Conservation (phyloP, 345 rosid species). For the Murraya paniculata region DNA sequence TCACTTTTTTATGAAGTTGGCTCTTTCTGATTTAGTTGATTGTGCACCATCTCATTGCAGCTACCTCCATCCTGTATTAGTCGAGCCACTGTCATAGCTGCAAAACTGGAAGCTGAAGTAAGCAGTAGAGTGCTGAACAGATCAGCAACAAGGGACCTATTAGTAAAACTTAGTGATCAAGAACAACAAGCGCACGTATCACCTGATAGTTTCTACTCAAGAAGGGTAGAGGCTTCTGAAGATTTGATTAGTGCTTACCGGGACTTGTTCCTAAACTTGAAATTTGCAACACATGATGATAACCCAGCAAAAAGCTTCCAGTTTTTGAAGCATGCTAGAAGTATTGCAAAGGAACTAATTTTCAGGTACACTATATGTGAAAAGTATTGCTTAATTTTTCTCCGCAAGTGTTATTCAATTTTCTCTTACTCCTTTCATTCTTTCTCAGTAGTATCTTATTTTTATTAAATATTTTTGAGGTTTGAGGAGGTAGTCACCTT, state of each 20-base stretch:
- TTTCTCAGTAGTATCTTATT: background rate
- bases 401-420: too few species aligned
- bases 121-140: constrained; percentile 35
- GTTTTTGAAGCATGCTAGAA: constrained; percentile 43
- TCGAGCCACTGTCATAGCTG: constrained; percentile 65
- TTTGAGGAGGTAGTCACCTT: background rate
- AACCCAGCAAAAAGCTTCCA: constrained; percentile 35
- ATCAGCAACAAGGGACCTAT: constrained; percentile 3
- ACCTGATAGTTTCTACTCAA: constrained; percentile 4
- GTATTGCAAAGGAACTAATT: constrained; percentile 41
- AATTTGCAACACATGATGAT: constrained; percentile 33
- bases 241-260: constrained; percentile 29
- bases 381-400: background rate
- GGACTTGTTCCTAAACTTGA: constrained; percentile 46
- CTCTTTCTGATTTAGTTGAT: constrained; percentile 11
- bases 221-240: constrained; percentile 19
- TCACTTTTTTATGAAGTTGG: background rate
- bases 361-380: constrained; percentile 10
- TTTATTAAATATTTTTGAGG: background rate
- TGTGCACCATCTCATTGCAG: constrained; percentile 35
- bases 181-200: constrained; percentile 18
- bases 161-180: constrained; percentile 14
- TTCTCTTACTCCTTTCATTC: background rate
- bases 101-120: constrained; percentile 60
- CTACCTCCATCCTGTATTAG: constrained; percentile 70